Conservation (phyloP, 805 yeast genomes). For the Torulaspora gathmanii region DNA sequence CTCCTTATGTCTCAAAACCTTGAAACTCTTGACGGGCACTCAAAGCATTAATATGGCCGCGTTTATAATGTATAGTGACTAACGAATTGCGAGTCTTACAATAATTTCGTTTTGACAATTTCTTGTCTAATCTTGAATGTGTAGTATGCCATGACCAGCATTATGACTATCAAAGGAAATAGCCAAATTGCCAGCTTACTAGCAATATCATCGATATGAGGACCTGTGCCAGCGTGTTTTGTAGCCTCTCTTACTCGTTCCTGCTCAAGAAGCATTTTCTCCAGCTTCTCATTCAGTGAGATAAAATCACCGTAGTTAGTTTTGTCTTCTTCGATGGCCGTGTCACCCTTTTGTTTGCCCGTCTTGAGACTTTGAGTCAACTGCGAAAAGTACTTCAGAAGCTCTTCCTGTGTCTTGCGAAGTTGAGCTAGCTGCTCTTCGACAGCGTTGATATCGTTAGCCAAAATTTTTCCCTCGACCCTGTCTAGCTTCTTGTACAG, state of each 20-base stretch:
- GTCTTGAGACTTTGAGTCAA: constrained; percentile 9
- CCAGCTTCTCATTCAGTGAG: constrained; percentile 30
- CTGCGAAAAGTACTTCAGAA: constrained; percentile 22
- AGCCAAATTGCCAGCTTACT: constrained; percentile 30
- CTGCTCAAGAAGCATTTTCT: constrained; percentile 30
- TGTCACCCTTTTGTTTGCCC: constrained; percentile 1
- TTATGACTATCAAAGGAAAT: constrained; percentile 28
- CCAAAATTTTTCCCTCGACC: constrained; percentile 35
- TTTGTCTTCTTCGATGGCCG: constrained; percentile 8
- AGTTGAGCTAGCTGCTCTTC: constrained; percentile 25
- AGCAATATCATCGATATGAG: constrained; percentile 34
- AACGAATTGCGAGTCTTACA: constrained; percentile 17
- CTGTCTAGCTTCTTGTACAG: constrained; percentile 31
- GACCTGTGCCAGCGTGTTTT: constrained; percentile 16
- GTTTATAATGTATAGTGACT: too few relatives aligned
- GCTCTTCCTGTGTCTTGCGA: constrained; percentile 22
- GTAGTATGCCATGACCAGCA: constrained; percentile 35
- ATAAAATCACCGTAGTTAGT: constrained; percentile 28
- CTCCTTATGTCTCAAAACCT: constrained; percentile 37
- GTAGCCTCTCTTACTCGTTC: constrained; percentile 30
- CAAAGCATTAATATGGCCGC: too few relatives aligned
- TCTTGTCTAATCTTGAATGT: constrained; percentile 36
- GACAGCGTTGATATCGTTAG: constrained; percentile 32
- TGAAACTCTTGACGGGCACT: not conserved
- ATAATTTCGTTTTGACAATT: constrained; percentile 33